Base-by-base conservation (phyloP, 2,329 filamentous ascomycete species). In the Dactylonectria macrodidyma region DNA sequence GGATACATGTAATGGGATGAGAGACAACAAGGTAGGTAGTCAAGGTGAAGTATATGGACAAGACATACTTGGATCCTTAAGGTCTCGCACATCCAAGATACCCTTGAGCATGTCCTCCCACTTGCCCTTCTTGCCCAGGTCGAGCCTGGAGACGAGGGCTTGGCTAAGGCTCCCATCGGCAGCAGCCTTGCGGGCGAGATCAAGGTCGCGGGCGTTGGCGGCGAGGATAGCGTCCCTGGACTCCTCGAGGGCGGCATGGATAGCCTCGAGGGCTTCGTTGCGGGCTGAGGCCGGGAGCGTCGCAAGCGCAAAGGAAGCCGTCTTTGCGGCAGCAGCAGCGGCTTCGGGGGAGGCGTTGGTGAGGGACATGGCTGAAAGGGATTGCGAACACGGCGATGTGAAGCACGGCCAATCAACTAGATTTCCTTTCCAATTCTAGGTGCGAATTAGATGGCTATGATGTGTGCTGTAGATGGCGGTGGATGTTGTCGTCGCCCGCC, bases 51-150 rank as follows among this genome's bases (percentile, higher is more conserved):
- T 7, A 34, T 16, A 9, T 11, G 67, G 62, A 85, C 89, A 76
- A 67, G 62, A 85, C 89, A 76, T 86, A 96, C 94, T 89, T 73
- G 96, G 96, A 83, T 99, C 96, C 56, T 93, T 89, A 33, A 99
- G 87, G 58, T 89, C 88, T 72, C 92, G 88, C 68, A 99, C 96
- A 82, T 97, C 94, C 67, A 97, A 83, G 68, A 99, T 97, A 30
- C 96, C 96, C 84, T 95, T 92, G 71, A 99, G 87, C 96, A 99
- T 98, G 78, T 98, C 96, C 78, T 98, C 95, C 86, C 92, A 99
- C 84, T 98, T 98, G 66, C 95, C 95, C 78, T 90, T 89, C 80
- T 93, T 92, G 56, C 90, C 91, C 56, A 99, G 85, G 81, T 99
- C 95, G 68, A 99, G 87, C 63, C 96, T 89, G 76, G 97, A 96